Percentiles rank a stretch among this genome's conserved stretches.
Evolutionary conservation across 176 grass and related monocot species (phyloP).

Genomic region (Ananas comosus): DNA sequence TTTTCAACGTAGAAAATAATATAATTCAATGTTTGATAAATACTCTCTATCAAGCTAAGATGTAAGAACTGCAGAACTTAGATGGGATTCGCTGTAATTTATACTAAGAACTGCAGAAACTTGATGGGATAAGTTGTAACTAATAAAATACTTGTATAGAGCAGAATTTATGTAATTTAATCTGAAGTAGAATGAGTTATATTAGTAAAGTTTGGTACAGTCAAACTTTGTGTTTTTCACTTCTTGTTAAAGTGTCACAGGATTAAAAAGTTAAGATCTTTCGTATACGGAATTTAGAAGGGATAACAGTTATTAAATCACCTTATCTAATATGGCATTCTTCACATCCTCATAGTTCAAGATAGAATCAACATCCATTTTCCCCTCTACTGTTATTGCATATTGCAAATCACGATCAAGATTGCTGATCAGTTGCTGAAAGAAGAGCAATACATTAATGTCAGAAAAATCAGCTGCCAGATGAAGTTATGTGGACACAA

Average conservation of each 20-base stretch:
- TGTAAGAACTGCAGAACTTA: no score
- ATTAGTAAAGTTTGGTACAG: no score
- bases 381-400: conserved; percentile 81
- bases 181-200: no score
- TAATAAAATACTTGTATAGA: no score
- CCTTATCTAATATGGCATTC: conserved; percentile 87
- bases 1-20: no score
- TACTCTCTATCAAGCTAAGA: no score
- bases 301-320: conserved; percentile 15
- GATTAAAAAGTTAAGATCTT: neutral
- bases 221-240: neutral
- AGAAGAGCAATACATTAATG: conserved; percentile 13
- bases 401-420: conserved; percentile 97
- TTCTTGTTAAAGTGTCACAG: neutral
- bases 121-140: no score
- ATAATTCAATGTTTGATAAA: no score
- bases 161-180: no score
- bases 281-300: no score
- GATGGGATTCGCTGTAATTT: no score
- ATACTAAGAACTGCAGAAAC: no score
- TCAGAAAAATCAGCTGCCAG: neutral
- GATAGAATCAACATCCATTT: conserved; percentile 78
- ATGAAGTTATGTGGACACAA: neutral
- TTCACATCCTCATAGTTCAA: conserved; percentile 96
- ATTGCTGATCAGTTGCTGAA: conserved; percentile 84